Evolutionary conservation across 352 stramenopile genomes (phyloP).

Genomic region (Globisporangium abappressorium): DNA sequence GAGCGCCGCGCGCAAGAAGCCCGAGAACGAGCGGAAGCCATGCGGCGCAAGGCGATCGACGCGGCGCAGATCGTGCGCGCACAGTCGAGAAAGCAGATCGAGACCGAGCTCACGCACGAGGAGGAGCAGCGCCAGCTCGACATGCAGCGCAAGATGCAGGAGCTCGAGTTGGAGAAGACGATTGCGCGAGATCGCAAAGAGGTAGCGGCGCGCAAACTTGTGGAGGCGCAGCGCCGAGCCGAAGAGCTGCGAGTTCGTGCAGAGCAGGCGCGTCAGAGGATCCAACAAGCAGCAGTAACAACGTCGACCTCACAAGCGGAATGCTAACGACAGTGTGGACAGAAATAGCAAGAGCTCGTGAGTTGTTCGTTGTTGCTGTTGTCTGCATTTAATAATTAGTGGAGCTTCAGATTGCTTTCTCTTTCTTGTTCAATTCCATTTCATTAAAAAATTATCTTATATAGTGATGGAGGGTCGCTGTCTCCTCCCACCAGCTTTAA

Average conservation of each 20-base stretch:
- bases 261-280: slow-evolving; percentile 38
- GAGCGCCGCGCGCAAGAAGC: slow-evolving; percentile 61
- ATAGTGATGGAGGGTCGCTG: no score
- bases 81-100: slow-evolving; percentile 64
- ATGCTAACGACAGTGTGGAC: slow-evolving; percentile 1
- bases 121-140: slow-evolving; percentile 46
- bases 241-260: slow-evolving; percentile 51
- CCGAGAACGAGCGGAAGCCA: slow-evolving; percentile 52
- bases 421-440: neutral
- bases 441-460: neutral
- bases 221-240: slow-evolving; percentile 51
- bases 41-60: slow-evolving; percentile 62
- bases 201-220: slow-evolving; percentile 42
- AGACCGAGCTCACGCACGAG: slow-evolving; percentile 57
- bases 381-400: neutral
- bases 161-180: slow-evolving; percentile 51
- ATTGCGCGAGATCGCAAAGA: slow-evolving; percentile 42
- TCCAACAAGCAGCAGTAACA: slow-evolving; percentile 18
- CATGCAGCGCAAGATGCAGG: slow-evolving; percentile 38
- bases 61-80: slow-evolving; percentile 63
- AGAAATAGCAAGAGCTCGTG: neutral
- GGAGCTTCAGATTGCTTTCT: neutral
- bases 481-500: no score
- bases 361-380: neutral
- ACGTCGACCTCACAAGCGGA: neutral